These are phyloP conservation scores for Phialocephala sp. DNA, from an alignment of 2,329 filamentous ascomycete genomes.

Conservation along the genomic window DNA sequence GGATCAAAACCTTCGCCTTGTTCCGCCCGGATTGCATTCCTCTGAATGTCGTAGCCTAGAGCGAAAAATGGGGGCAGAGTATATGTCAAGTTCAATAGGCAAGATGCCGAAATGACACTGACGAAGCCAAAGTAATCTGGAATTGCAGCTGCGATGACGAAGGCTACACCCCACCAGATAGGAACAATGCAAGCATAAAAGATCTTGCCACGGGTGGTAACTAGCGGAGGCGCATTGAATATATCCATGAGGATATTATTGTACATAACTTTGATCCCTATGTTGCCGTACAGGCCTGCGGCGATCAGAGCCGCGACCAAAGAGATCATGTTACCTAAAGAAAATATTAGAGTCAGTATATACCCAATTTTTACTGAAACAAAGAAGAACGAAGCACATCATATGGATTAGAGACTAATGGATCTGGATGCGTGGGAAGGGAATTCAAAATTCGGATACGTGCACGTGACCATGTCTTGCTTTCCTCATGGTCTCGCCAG, in stretches of 20 bases:
- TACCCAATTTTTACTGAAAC: background rate
- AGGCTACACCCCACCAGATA: constrained; percentile 62
- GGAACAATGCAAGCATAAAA: constrained; percentile 56
- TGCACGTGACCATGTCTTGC: background rate
- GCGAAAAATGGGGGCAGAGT: constrained; percentile 50
- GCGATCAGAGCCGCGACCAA: constrained; percentile 41
- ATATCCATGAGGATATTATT: constrained; percentile 50
- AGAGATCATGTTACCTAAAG: constrained; percentile 30
- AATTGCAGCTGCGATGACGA: constrained; percentile 58
- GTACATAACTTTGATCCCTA: constrained; percentile 51
- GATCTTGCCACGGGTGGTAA: constrained; percentile 31
- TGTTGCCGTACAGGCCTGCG: constrained; percentile 48
- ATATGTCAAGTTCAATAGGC: constrained; percentile 54
- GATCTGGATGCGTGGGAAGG: too few relatives aligned
- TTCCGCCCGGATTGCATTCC: constrained; percentile 35
- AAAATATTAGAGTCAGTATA: constrained; percentile 35
- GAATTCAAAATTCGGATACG: too few relatives aligned
- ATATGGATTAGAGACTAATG: background rate
- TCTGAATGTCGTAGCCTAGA: constrained; percentile 37
- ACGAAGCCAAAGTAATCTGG: constrained; percentile 49
- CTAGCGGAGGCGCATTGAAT: constrained; percentile 49
- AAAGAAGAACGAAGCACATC: background rate
- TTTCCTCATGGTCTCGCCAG: background rate
- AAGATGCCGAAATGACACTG: constrained; percentile 49
- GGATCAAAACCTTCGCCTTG: constrained; percentile 42